Percentiles rank a stretch among this genome's conserved stretches.
Conservation (phyloP, 1,139 yeast genomes). For the Geotrichum cucujoidarum region DNA sequence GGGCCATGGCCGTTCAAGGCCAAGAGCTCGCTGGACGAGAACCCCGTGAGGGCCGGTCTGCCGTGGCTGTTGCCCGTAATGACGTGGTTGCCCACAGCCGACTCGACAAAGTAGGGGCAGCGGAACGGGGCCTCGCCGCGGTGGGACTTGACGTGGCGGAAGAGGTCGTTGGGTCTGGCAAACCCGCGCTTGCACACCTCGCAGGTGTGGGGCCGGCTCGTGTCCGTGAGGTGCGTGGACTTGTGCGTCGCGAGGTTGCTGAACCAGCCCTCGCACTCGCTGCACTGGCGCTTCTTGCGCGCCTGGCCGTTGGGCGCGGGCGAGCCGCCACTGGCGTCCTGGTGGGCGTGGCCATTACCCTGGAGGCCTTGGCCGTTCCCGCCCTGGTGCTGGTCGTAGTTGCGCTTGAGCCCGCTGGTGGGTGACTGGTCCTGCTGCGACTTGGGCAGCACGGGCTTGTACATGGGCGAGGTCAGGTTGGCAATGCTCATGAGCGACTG, state of each 20-base stretch:
- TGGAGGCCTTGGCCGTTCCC: too few species aligned
- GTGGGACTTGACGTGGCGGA: slow-evolving; percentile 80
- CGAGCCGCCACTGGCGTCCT: too few species aligned
- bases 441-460: background rate
- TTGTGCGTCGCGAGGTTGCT: slow-evolving; percentile 82
- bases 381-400: too few species aligned
- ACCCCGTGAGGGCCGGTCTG: slow-evolving; percentile 7
- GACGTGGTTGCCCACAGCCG: slow-evolving; percentile 7
- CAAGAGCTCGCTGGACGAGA: background rate
- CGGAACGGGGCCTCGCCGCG: slow-evolving; percentile 36
- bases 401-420: background rate
- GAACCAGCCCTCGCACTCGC: slow-evolving; percentile 69
- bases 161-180: slow-evolving; percentile 80
- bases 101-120: slow-evolving; percentile 33
- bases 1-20: background rate
- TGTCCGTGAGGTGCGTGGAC: slow-evolving; percentile 70
- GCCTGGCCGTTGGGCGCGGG: background rate
- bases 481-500: slow-evolving; percentile 7
- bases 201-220: slow-evolving; percentile 46
- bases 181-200: slow-evolving; percentile 75
- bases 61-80: slow-evolving; percentile 5
- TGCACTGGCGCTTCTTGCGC: slow-evolving; percentile 77
- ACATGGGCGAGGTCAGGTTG: slow-evolving; percentile 2
- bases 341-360: too few species aligned
- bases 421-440: background rate